Conservation (phyloP, 345 rosid species). For the Diplotaxis tenuifolia region DNA sequence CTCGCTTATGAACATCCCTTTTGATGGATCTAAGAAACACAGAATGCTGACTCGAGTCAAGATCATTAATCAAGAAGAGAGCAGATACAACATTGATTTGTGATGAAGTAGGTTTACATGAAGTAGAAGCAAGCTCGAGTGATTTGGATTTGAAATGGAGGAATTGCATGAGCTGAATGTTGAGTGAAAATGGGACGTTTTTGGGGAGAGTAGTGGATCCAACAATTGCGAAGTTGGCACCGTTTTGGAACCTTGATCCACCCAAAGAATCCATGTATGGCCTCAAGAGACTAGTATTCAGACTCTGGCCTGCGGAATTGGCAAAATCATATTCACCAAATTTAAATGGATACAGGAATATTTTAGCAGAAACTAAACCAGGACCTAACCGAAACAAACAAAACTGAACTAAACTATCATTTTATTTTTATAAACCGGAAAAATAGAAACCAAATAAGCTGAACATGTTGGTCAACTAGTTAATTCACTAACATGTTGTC, state of each 20-base stretch:
- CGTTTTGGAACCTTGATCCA: slow-evolving; percentile 53
- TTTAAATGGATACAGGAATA: not conserved
- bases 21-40: slow-evolving; percentile 31
- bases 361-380: not conserved
- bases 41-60: not conserved
- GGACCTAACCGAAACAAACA: not conserved
- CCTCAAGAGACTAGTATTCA: slow-evolving; percentile 56
- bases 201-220: slow-evolving; percentile 81
- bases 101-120: slow-evolving; percentile 14
- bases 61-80: not conserved
- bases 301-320: slow-evolving; percentile 66
- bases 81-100: not conserved
- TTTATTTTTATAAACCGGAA: not conserved
- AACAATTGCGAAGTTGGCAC: slow-evolving; percentile 75
- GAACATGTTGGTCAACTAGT: not conserved
- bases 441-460: not conserved
- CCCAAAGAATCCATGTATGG: slow-evolving; percentile 74
- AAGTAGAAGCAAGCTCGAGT: slow-evolving; percentile 51
- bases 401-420: not conserved
- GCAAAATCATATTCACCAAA: not conserved
- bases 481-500: not conserved
- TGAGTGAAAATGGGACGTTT: slow-evolving; percentile 61
- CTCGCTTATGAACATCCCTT: slow-evolving; percentile 27
- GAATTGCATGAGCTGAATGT: slow-evolving; percentile 74
- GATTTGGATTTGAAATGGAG: slow-evolving; percentile 65